These are phyloP conservation scores for Salix purpurea DNA, from an alignment of 345 rosid genomes.

Conservation along the genomic window DNA sequence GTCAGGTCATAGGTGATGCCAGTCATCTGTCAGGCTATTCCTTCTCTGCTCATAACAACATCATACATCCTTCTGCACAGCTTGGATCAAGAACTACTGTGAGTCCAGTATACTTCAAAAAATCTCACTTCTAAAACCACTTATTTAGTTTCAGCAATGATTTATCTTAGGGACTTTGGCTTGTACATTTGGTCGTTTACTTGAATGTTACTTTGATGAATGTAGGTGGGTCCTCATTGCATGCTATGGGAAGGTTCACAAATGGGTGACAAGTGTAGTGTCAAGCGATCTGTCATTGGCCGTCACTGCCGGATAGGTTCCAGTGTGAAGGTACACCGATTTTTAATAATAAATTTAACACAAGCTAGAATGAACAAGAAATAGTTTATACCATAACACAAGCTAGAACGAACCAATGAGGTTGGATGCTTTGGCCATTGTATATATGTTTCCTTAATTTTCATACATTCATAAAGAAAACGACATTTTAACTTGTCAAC, in stretches of 20 bases:
- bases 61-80: slow-evolving; percentile 73
- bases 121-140: background rate
- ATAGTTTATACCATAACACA: background rate
- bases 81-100: slow-evolving; percentile 91
- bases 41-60: slow-evolving; percentile 71
- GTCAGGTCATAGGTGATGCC: slow-evolving; percentile 80
- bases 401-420: background rate
- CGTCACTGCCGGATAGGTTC: slow-evolving; percentile 96
- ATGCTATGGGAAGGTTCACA: slow-evolving; percentile 93
- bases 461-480: background rate
- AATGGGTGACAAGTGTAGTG: slow-evolving; percentile 94
- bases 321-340: slow-evolving; percentile 74
- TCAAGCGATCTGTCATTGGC: slow-evolving; percentile 92
- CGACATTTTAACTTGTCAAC: background rate
- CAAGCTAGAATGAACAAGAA: background rate
- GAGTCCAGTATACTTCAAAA: slow-evolving; percentile 21
- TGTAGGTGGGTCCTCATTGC: slow-evolving; percentile 88
- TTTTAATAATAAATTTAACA: background rate
- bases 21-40: slow-evolving; percentile 79
- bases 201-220: slow-evolving; percentile 10
- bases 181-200: background rate
- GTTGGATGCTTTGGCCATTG: background rate
- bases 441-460: background rate
- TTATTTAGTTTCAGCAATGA: background rate
- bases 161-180: background rate